phyloP scores from a whole-genome alignment of 2,329 filamentous ascomycete genomes.

The Huntiella bhutanensis region DNA sequence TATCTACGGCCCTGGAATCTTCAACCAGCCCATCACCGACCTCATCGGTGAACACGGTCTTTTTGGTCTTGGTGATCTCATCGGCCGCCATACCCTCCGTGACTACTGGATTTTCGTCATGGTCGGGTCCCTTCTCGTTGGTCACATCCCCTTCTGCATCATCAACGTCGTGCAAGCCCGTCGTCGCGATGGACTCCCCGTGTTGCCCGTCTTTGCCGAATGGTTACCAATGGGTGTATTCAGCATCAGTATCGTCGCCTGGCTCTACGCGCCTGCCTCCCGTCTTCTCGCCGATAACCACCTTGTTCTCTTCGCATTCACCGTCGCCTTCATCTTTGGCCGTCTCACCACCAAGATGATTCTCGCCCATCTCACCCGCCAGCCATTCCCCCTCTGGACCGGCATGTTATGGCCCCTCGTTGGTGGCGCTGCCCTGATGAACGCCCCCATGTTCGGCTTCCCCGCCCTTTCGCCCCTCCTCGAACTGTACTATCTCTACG shows the following conservation, averaged over 20 bases:
- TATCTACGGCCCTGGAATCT: constrained; percentile 73
- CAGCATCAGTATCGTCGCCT: constrained; percentile 53
- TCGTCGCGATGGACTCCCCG: constrained; percentile 47
- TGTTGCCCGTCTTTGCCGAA: constrained; percentile 73
- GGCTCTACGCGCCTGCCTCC: constrained; percentile 82
- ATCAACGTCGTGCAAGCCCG: constrained; percentile 68
- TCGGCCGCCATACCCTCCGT: constrained; percentile 56
- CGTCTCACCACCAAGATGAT: constrained; percentile 99
- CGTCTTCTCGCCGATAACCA: constrained; percentile 67
- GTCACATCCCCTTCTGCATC: constrained; percentile 77
- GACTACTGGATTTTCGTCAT: constrained; percentile 75
- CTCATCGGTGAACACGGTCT: constrained; percentile 37
- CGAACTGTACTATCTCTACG: constrained; percentile 67
- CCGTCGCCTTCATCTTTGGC: constrained; percentile 92
- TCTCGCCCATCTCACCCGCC: constrained; percentile 76
- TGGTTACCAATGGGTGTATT: constrained; percentile 85
- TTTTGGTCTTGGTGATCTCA: constrained; percentile 33
- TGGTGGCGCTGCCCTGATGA: constrained; percentile 64
- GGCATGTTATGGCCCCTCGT: constrained; percentile 74
- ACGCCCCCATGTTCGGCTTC: constrained; percentile 61
- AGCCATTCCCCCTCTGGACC: constrained; percentile 95
- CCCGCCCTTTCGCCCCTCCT: constrained; percentile 41
- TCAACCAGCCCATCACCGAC: constrained; percentile 55
- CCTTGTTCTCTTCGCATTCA: constrained; percentile 78
- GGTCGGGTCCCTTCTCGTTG: constrained; percentile 42